These are phyloP conservation scores for Verticillium tricorpus DNA, from an alignment of 2,329 filamentous ascomycete species.

Conservation along the genomic window DNA sequence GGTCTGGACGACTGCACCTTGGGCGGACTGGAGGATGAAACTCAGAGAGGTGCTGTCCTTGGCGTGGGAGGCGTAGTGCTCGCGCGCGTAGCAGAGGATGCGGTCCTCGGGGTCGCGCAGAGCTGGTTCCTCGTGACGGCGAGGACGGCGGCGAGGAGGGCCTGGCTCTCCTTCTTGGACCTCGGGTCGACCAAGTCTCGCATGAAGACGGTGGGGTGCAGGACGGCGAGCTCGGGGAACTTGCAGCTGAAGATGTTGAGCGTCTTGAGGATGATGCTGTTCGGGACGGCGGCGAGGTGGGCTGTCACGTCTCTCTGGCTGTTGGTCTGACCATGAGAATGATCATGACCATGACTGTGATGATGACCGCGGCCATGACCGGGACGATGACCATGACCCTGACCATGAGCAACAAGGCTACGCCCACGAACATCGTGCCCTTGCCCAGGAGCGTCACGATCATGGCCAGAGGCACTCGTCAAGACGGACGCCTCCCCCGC, in stretches of 20 bases:
- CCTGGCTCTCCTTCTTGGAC: constrained; percentile 19
- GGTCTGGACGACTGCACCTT: constrained; percentile 31
- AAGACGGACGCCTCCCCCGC: too few relatives aligned
- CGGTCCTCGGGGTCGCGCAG: constrained; percentile 23
- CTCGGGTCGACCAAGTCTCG: constrained; percentile 15
- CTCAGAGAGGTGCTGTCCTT: constrained; percentile 18
- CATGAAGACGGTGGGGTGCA: constrained; percentile 27
- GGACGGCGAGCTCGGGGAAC: constrained; percentile 27
- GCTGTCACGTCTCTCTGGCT: constrained; percentile 1
- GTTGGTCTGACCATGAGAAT: not conserved
- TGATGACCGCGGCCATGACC: not conserved
- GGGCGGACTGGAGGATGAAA: constrained; percentile 22
- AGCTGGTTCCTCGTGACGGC: constrained; percentile 26
- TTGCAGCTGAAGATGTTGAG: constrained; percentile 28
- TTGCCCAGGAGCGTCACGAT: too few relatives aligned
- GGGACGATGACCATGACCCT: not conserved
- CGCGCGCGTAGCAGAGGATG: constrained; percentile 22
- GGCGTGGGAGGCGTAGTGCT: constrained; percentile 26
- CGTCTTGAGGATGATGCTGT: constrained; percentile 22
- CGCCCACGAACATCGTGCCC: not conserved
- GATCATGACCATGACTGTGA: not conserved
- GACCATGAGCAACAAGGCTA: not conserved
- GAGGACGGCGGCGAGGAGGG: constrained; percentile 23
- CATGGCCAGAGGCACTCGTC: too few relatives aligned
- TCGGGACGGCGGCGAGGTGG: constrained; percentile 20